Conservation (phyloP, 2,329 filamentous ascomycete genomes). For the Trichothecium roseum region DNA sequence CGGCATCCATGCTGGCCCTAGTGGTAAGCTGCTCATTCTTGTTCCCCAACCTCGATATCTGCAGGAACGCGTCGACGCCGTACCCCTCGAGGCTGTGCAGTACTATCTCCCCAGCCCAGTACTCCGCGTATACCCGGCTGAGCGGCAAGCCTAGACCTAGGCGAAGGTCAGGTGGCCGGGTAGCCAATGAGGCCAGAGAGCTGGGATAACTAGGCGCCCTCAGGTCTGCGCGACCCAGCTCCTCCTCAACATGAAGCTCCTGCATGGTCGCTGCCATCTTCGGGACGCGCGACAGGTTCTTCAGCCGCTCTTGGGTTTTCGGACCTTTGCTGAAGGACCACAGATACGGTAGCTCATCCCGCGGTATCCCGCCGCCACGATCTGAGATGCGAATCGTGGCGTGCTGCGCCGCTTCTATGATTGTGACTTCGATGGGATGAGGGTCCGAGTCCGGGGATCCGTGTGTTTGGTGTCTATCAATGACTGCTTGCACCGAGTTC, state of each 20-base stretch:
- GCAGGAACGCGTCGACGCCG: slow-evolving; percentile 88
- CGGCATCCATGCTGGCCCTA: slow-evolving; percentile 65
- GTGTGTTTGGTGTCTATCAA: slow-evolving; percentile 56
- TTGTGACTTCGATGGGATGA: slow-evolving; percentile 83
- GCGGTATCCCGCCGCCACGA: slow-evolving; percentile 82
- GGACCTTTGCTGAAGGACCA: slow-evolving; percentile 98
- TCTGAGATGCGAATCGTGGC: slow-evolving; percentile 96
- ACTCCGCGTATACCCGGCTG: slow-evolving; percentile 91
- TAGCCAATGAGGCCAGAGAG: slow-evolving; percentile 71
- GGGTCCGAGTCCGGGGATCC: slow-evolving; percentile 28
- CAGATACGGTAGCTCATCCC: slow-evolving; percentile 74
- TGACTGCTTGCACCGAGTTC: slow-evolving; percentile 87
- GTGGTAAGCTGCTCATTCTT: slow-evolving; percentile 91
- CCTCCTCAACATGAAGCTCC: slow-evolving; percentile 53
- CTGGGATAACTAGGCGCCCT: slow-evolving; percentile 34
- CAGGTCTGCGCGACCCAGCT: slow-evolving; percentile 28
- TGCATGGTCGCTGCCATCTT: slow-evolving; percentile 90
- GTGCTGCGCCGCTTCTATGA: slow-evolving; percentile 89
- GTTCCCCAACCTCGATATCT: slow-evolving; percentile 93
- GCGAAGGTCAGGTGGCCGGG: slow-evolving; percentile 73
- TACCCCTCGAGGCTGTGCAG: slow-evolving; percentile 91
- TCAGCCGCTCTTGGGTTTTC: slow-evolving; percentile 62
- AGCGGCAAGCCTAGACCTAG: slow-evolving; percentile 90
- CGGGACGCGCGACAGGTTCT: slow-evolving; percentile 79
- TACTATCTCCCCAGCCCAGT: slow-evolving; percentile 90